Evolutionary conservation across 495 filamentous ascomycete genomes (phyloP).

Genomic region (Penicilliopsis zonata): DNA sequence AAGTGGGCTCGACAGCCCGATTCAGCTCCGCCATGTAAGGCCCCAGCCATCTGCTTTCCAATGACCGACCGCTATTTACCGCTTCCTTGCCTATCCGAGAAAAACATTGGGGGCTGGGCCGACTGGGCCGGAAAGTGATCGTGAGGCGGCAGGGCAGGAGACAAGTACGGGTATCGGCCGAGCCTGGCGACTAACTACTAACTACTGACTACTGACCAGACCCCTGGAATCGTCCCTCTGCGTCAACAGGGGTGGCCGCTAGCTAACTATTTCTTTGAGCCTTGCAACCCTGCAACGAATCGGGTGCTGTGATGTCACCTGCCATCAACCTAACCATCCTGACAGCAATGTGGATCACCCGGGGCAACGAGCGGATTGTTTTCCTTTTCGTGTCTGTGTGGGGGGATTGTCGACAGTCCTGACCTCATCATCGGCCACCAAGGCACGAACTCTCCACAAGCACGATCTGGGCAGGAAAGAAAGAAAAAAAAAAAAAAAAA

Average conservation of each 20-base stretch:
- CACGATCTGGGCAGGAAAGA: neutral
- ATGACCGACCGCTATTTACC: neutral
- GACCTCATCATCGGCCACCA: constrained; percentile 16
- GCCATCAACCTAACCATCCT: too few relatives aligned
- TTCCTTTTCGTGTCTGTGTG: constrained; percentile 3
- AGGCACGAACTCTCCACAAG: constrained; percentile 1
- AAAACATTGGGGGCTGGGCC: neutral
- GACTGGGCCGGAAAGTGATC: constrained; percentile 5
- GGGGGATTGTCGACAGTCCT: constrained; percentile 4
- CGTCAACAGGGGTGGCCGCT: too few relatives aligned
- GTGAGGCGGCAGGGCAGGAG: constrained; percentile 4
- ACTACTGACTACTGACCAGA: too few relatives aligned
- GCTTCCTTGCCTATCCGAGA: neutral
- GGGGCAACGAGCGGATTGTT: constrained; percentile 14
- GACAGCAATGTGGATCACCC: constrained; percentile 12
- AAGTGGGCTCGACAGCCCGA: too few relatives aligned
- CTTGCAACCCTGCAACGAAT: too few relatives aligned
- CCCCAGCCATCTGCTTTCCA: too few relatives aligned
- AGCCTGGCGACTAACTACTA: too few relatives aligned
- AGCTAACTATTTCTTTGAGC: too few relatives aligned
- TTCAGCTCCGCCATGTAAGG: neutral
- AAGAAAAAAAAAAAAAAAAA: constrained; percentile 1
- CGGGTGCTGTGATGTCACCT: too few relatives aligned
- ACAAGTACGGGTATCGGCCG: too few relatives aligned
- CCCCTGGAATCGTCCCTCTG: too few relatives aligned